Base-by-base conservation (phyloP, 2,329 filamentous ascomycete genomes). In the Colletotrichum salicis region DNA sequence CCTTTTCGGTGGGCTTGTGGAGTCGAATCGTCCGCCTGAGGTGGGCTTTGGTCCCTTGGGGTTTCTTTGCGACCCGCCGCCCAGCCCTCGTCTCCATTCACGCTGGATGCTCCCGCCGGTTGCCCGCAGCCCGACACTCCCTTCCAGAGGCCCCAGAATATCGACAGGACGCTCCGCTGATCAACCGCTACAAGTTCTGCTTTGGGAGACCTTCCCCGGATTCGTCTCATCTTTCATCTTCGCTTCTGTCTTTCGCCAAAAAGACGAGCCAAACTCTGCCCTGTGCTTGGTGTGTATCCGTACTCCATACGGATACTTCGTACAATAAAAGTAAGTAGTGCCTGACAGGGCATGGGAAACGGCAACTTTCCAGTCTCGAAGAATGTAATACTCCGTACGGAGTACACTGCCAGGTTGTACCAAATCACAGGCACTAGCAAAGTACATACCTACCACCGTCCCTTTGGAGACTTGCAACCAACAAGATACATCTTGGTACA, bases 151-250 rank as follows among this genome's bases (percentile, higher is more conserved):
- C 35, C 27, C 67, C 56, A 27, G 63, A 24, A 41, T 31, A 67
- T 56, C 37, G 56, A 57, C 63, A 24, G 41, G 64, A 67, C 33
- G 54, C 59, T 64, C 65, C 66, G 65, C 70, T 60, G 70, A 71
- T 71, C 70, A 71, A 56, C 70, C 37, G 12, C 59, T 55, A 63
- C 35, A 54, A 15, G 37, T 35, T 22, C 55, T 64, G 52, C 31
- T 64, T 71, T 33, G 48, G 59, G 58, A 24, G n/a, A 13, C 15
- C 48, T 69, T 69, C 55, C 69, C 69, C 69, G 69, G 69, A 71
- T 56, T 71, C 35, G 31, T n/a, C 41, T 55, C 22, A 56, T 67
- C 22, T 59, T 33, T 45, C 41, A 6, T 41, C n/a, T 35, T 29
- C 37, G 13, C 15, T 22, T 27, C 12, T 15, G 12, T 24, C 45